phyloP scores from a whole-genome alignment of 495 filamentous ascomycete species.

The Penicillium manginii region DNA sequence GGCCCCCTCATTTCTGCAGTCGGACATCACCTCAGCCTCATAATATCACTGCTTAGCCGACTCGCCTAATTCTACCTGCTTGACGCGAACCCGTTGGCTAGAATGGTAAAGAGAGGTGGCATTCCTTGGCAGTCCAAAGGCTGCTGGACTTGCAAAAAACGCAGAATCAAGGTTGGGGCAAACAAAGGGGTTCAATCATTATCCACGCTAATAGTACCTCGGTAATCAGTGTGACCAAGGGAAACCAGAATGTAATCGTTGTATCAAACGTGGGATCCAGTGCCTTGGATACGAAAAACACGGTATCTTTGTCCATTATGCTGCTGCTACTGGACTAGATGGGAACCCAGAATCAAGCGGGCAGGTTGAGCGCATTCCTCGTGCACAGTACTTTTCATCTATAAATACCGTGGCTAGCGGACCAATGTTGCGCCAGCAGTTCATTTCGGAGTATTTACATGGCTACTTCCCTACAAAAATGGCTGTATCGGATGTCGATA shows the following conservation, averaged over 20 bases:
- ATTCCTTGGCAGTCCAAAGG: conserved; percentile 16
- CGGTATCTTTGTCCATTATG: conserved; percentile 9
- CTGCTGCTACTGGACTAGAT: conserved; percentile 1
- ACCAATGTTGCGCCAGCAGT: conserved; percentile 8
- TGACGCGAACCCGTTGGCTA: not conserved
- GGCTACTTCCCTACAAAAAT: not conserved
- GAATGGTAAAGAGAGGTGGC: conserved; percentile 4
- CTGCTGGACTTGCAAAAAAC: conserved; percentile 10
- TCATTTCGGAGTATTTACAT: conserved; percentile 5
- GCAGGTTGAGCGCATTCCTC: not conserved
- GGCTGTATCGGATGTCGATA: conserved; percentile 4
- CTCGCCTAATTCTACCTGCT: not conserved
- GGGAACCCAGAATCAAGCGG: not conserved
- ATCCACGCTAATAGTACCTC: not conserved
- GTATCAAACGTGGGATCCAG: conserved; percentile 13
- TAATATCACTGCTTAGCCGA: not conserved
- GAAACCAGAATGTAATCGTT: conserved; percentile 12
- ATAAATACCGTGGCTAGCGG: not conserved
- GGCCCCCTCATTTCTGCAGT: not conserved
- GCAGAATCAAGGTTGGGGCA: conserved; percentile 11
- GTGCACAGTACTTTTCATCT: not conserved
- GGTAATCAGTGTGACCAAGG: conserved; percentile 10
- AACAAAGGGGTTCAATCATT: not conserved
- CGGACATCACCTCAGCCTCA: no score
- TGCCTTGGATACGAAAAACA: conserved; percentile 14